Evolutionary conservation across 2,329 filamentous ascomycete species (phyloP).

Genomic region (Nannizziopsis barbatae): DNA sequence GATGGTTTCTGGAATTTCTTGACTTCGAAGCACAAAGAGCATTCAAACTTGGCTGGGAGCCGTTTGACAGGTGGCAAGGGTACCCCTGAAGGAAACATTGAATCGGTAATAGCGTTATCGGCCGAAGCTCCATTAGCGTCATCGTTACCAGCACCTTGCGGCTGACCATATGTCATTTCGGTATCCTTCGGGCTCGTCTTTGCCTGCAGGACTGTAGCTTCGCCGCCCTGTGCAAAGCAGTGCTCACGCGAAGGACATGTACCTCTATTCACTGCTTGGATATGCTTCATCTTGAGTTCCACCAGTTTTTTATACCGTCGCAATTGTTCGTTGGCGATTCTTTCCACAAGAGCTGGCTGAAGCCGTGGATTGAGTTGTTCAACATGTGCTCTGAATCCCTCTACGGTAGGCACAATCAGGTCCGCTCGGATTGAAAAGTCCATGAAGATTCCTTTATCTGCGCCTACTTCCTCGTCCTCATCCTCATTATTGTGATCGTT

Average conservation of each 20-base stretch:
- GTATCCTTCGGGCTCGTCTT: slow-evolving; percentile 43
- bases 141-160: slow-evolving; percentile 47
- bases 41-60: slow-evolving; percentile 81
- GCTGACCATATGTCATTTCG: slow-evolving; percentile 46
- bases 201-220: slow-evolving; percentile 50
- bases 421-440: slow-evolving; percentile 54
- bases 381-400: slow-evolving; percentile 68
- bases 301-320: slow-evolving; percentile 68
- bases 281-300: slow-evolving; percentile 58
- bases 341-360: slow-evolving; percentile 58
- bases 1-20: slow-evolving; percentile 86
- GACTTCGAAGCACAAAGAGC: slow-evolving; percentile 70
- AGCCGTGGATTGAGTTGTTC: slow-evolving; percentile 63
- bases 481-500: slow-evolving; percentile 39
- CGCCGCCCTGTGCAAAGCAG: slow-evolving; percentile 59
- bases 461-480: slow-evolving; percentile 45
- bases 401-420: slow-evolving; percentile 57
- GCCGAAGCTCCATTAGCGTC: slow-evolving; percentile 51
- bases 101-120: slow-evolving; percentile 58
- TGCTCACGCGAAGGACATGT: slow-evolving; percentile 51
- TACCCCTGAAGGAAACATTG: slow-evolving; percentile 69
- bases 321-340: slow-evolving; percentile 71
- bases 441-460: slow-evolving; percentile 51
- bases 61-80: slow-evolving; percentile 66
- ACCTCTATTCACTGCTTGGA: slow-evolving; percentile 44